Evolutionary conservation across 1,139 yeast genomes (phyloP).

Genomic region (Komagataea norvegica): DNA sequence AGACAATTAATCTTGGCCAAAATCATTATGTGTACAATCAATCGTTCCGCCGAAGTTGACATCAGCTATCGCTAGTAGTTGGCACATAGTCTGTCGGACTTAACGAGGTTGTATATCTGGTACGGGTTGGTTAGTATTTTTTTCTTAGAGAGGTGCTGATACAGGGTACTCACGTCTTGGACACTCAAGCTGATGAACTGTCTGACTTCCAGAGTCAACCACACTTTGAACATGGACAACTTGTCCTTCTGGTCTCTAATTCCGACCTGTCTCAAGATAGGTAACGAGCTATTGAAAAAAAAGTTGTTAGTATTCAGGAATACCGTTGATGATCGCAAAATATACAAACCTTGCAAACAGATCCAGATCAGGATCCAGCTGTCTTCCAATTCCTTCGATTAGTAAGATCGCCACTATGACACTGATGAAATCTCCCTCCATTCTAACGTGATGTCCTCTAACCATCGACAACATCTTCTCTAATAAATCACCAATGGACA

Average conservation of each 20-base stretch:
- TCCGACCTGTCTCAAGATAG: slow-evolving; percentile 81
- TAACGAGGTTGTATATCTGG: slow-evolving; percentile 46
- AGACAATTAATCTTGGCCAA: too few relatives aligned
- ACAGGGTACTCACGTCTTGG: slow-evolving; percentile 53
- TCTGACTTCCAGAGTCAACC: slow-evolving; percentile 87
- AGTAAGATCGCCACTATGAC: slow-evolving; percentile 87
- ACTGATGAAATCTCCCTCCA: slow-evolving; percentile 96
- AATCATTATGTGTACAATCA: too few relatives aligned
- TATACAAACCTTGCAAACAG: slow-evolving; percentile 91
- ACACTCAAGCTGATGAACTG: slow-evolving; percentile 81
- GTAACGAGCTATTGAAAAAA: slow-evolving; percentile 64
- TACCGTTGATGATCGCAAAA: slow-evolving; percentile 48
- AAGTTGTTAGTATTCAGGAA: slow-evolving; percentile 30
- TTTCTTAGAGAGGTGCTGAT: too few relatives aligned
- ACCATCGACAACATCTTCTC: slow-evolving; percentile 90
- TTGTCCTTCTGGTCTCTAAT: slow-evolving; percentile 65
- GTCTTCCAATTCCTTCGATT: slow-evolving; percentile 92
- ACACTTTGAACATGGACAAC: slow-evolving; percentile 78
- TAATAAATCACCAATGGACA: slow-evolving; percentile 85
- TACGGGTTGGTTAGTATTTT: slow-evolving; percentile 7
- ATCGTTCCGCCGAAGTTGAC: too few relatives aligned
- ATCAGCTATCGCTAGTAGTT: too few relatives aligned
- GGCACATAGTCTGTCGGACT: slow-evolving; percentile 58
- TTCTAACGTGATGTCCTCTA: slow-evolving; percentile 86
- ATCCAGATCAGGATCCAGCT: slow-evolving; percentile 87